Evolutionary conservation across 2,329 filamentous ascomycete genomes (phyloP), one percentile per base, ranked within the genome.

Genomic region (Paecilomyces fulvus): DNA sequence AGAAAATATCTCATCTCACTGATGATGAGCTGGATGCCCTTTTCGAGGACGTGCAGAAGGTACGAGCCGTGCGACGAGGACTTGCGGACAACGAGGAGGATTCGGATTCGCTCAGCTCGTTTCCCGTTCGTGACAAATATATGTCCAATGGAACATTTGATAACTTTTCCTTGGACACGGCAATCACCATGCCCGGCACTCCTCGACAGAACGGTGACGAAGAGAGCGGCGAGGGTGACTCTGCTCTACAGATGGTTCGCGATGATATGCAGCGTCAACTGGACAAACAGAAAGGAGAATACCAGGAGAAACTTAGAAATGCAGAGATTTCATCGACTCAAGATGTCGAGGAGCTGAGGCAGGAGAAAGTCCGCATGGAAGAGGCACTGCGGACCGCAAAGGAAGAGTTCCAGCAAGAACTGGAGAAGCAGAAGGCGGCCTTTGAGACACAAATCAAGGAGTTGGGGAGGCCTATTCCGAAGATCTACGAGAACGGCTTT

Each of bases 161-260:
- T 73, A 96, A 95, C 69, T 94, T 96, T 66, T 97, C 92, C 1
- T 79, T 99, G 14, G 94, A 99, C 69, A 99, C 94, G 1, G 88
- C 87, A 11, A 79, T 99, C 53, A 99, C 94, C 0, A 91, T 96
- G 80, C 94, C 94, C 1, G 95, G 91, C 0, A 97, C 92, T 0
- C 94, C 94, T 37, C 70, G 68, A 59, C 85, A 88, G 58, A 83
- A 82, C 23, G 90, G 92, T 56, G 83, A 85, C 0, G 75, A 77
- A n/a, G 90, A 92, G 51, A 65, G 64, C n/a, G 63, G 67, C 2
- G 69, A 70, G 55, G 70, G 67, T 7, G 70, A 72, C 20, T 87
- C 92, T 25, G 83, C 81, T 59, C 76, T 96, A 60, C 85, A 84
- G 59, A 83, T 89, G 56, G 83, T 88, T 21, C 85, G 86, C 55